phyloP scores from a whole-genome alignment of 169 alveolate genomes.

The Babesia gibsoni region DNA sequence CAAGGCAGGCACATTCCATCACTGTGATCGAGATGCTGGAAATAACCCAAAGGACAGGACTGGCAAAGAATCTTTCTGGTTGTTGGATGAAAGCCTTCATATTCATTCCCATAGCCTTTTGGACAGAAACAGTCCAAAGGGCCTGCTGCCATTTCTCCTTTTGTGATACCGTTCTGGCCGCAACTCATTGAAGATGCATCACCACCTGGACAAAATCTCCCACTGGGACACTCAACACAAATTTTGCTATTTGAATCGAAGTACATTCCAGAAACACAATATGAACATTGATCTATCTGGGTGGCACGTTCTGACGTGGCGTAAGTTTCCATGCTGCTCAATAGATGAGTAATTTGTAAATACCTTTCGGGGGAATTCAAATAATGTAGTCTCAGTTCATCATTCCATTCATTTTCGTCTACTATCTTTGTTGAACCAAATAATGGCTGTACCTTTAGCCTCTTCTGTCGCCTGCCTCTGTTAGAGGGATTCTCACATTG shows the following conservation, averaged over 20 bases:
- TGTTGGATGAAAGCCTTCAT: slow-evolving; percentile 48
- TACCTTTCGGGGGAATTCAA: not conserved
- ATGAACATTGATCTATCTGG: slow-evolving; percentile 14
- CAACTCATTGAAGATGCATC: slow-evolving; percentile 44
- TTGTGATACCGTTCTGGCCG: slow-evolving; percentile 37
- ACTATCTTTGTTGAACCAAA: slow-evolving; percentile 4
- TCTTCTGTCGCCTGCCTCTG: not conserved
- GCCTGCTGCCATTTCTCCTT: not conserved
- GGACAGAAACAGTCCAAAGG: slow-evolving; percentile 68
- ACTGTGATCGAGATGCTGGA: slow-evolving; percentile 65
- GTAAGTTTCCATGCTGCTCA: not conserved
- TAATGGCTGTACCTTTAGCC: not conserved
- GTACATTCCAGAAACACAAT: slow-evolving; percentile 48
- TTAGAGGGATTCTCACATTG: slow-evolving; percentile 24
- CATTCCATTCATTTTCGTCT: not conserved
- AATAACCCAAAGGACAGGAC: slow-evolving; percentile 67
- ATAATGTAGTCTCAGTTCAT: not conserved
- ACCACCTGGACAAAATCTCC: slow-evolving; percentile 56
- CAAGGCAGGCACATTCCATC: slow-evolving; percentile 73
- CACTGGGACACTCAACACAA: slow-evolving; percentile 50
- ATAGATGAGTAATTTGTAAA: not conserved
- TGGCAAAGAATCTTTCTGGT: slow-evolving; percentile 53
- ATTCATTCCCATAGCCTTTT: slow-evolving; percentile 66
- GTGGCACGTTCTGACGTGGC: slow-evolving; percentile 2
- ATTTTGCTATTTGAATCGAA: slow-evolving; percentile 24